Conservation (phyloP, 257 asterid genomes). For the Solanum chmielewskii region DNA sequence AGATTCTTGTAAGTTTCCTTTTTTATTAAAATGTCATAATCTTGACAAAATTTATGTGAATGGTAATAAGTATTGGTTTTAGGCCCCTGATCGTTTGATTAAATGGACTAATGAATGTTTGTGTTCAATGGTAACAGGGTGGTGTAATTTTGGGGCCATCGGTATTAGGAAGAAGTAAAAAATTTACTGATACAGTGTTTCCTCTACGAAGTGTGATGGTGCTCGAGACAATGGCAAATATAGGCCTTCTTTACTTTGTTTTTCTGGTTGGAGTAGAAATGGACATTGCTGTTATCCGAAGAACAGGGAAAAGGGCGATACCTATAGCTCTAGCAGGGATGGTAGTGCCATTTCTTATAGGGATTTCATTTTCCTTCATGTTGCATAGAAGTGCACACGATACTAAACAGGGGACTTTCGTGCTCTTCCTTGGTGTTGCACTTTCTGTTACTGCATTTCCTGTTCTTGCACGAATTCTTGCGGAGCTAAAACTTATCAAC, state of each 20-base stretch:
- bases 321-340: constrained; percentile 4
- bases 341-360: constrained; percentile 4
- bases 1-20: constrained; percentile 60
- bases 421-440: constrained; percentile 6
- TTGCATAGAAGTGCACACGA: not conserved
- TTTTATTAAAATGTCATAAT: not conserved
- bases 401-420: not conserved
- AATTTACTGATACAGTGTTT: not conserved
- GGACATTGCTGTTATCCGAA: not conserved
- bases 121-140: not conserved
- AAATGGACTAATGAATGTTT: not conserved
- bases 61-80: not conserved
- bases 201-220: not conserved
- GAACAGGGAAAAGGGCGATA: not conserved
- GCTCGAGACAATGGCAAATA: constrained; percentile 5
- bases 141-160: constrained; percentile 9
- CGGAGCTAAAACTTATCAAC: constrained; percentile 13
- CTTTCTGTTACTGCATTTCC: constrained; percentile 16
- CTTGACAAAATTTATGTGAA: not conserved
- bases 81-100: not conserved
- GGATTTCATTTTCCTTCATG: not conserved
- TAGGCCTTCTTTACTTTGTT: not conserved
- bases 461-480: constrained; percentile 17
- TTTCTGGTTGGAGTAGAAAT: constrained; percentile 6
- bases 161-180: not conserved